A percentile compares a stretch with the other conserved stretches of the same genome.
phyloP scores from a whole-genome alignment of 1,139 yeast genomes.

The Scheffersomyces parashehatae region DNA sequence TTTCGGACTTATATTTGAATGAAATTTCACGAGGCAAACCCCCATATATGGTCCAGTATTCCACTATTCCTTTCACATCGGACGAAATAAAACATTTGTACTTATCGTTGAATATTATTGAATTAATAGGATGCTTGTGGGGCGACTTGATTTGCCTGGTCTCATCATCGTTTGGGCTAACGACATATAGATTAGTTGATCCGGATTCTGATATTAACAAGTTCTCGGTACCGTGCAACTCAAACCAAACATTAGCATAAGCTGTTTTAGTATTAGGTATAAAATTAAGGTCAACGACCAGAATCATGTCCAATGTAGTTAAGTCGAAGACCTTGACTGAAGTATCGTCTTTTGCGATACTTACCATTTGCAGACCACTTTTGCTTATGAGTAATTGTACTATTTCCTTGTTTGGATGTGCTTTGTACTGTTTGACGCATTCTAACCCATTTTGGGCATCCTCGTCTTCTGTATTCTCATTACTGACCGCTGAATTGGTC shows the following conservation, averaged over 20 bases:
- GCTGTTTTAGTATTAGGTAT: constrained; percentile 16
- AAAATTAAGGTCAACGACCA: constrained; percentile 25
- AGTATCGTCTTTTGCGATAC: constrained; percentile 28
- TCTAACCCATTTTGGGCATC: constrained; percentile 21
- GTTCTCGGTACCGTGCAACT: constrained; percentile 10
- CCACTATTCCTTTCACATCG: constrained; percentile 44
- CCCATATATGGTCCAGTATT: constrained; percentile 37
- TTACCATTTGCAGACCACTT: constrained; percentile 26
- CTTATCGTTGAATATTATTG: constrained; percentile 27
- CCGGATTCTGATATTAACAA: constrained; percentile 24
- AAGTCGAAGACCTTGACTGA: constrained; percentile 41
- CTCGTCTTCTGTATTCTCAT: constrained; percentile 6
- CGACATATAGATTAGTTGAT: constrained; percentile 16
- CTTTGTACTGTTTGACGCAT: constrained; percentile 36
- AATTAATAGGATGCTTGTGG: constrained; percentile 30
- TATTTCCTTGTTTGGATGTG: constrained; percentile 23
- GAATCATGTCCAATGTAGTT: constrained; percentile 41
- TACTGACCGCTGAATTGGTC: not conserved
- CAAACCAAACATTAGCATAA: constrained; percentile 20
- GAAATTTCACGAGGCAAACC: constrained; percentile 9
- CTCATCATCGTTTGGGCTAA: constrained; percentile 22
- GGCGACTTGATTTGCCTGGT: constrained; percentile 15
- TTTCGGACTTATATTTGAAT: constrained; percentile 41
- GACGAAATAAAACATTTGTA: constrained; percentile 36
- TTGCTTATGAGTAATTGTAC: constrained; percentile 12